phyloP scores from a whole-genome alignment of 2,329 filamentous ascomycete genomes.

The Amphichorda felina region DNA sequence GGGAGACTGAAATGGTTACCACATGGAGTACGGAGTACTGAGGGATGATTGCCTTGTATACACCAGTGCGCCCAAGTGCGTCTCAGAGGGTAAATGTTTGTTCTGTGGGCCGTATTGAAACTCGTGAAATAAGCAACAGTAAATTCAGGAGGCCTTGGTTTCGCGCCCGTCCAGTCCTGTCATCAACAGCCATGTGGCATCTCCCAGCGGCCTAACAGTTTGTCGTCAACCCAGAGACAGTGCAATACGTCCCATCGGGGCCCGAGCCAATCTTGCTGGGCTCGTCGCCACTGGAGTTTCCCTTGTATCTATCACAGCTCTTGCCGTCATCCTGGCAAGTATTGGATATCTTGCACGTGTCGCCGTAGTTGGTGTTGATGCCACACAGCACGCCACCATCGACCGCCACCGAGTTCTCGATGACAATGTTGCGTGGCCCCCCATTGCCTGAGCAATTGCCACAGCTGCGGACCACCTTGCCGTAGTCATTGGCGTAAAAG shows the following conservation, averaged over 20 bases:
- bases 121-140: too few species aligned
- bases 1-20: too few species aligned
- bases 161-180: not conserved
- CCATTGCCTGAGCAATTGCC: constrained; percentile 27
- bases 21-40: too few species aligned
- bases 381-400: constrained; percentile 22
- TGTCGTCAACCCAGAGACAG: constrained; percentile 1
- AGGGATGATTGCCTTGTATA: too few species aligned
- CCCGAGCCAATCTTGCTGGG: constrained; percentile 23
- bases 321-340: constrained; percentile 5
- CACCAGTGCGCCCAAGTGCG: too few species aligned
- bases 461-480: constrained; percentile 35
- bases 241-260: constrained; percentile 14
- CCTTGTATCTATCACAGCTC: constrained; percentile 13
- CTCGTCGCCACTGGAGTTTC: constrained; percentile 21
- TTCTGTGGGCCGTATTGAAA: too few species aligned
- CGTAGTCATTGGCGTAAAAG: constrained; percentile 30
- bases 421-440: constrained; percentile 13
- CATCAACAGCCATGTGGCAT: not conserved
- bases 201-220: constrained; percentile 2
- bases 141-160: too few species aligned
- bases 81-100: too few species aligned
- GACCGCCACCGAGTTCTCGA: constrained; percentile 16
- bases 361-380: constrained; percentile 21
- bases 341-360: constrained; percentile 7